Percentiles rank a stretch among this genome's conserved stretches.
Conservation (phyloP, 2,329 filamentous ascomycete species). For the Fusarium nelsonii region DNA sequence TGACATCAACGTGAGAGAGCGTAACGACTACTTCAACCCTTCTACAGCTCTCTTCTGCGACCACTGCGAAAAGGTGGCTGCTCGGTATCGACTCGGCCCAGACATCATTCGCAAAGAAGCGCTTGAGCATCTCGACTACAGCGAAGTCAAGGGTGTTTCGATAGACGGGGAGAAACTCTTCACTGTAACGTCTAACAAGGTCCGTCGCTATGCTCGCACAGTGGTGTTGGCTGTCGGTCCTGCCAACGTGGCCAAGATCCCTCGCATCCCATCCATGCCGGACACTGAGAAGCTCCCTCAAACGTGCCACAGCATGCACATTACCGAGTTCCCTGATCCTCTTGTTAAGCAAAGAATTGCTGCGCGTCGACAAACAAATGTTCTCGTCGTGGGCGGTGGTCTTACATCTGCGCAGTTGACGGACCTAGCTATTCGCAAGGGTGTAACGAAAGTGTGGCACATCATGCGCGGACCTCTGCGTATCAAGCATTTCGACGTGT, state of each 20-base stretch:
- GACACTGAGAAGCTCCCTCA: conserved; percentile 52
- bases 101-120: conserved; percentile 71
- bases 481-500: conserved; percentile 83
- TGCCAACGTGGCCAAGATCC: conserved; percentile 69
- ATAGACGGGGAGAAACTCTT: conserved; percentile 70
- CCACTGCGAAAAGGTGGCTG: conserved; percentile 69
- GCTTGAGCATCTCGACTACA: conserved; percentile 72
- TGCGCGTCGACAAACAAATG: conserved; percentile 64
- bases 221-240: conserved; percentile 80
- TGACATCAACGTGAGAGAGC: conserved; percentile 73
- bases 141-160: conserved; percentile 59
- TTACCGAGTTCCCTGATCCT: conserved; percentile 68
- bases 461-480: conserved; percentile 71
- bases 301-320: conserved; percentile 74
- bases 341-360: conserved; percentile 66
- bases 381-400: conserved; percentile 80
- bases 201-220: conserved; percentile 67
- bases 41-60: conserved; percentile 71
- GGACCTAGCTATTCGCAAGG: conserved; percentile 73
- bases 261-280: conserved; percentile 54
- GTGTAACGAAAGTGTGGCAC: conserved; percentile 76
- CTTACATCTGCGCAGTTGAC: conserved; percentile 81
- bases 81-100: conserved; percentile 62
- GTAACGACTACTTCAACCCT: conserved; percentile 77
- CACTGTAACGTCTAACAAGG: conserved; percentile 69